phyloP scores from a whole-genome alignment of 176 grass and related monocot species.

The Paspalum notatum region DNA sequence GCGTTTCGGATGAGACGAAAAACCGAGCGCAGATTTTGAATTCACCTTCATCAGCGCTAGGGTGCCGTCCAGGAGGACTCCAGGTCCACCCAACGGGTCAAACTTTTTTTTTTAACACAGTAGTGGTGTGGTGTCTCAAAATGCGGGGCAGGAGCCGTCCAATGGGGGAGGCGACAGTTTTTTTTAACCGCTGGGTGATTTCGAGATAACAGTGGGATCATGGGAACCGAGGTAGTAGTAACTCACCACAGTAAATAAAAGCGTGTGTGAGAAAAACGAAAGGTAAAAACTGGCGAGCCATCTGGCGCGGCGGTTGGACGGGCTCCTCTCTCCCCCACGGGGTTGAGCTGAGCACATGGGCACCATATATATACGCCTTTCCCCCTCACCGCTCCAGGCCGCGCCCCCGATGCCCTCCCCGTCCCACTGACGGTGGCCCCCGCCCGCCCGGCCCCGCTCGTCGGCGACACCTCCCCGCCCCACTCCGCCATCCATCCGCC shows the following conservation, averaged over 20 bases:
- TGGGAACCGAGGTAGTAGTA: constrained; percentile 34
- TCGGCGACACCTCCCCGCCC: not conserved
- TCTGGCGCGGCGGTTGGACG: constrained; percentile 17
- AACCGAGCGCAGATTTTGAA: not conserved
- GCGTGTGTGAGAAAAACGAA: not conserved
- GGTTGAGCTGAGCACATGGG: constrained; percentile 31
- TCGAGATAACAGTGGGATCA: constrained; percentile 48
- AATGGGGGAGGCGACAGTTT: not conserved
- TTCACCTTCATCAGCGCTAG: too few species aligned
- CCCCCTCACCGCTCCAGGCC: constrained; percentile 29
- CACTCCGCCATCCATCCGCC: not conserved
- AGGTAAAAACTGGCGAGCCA: constrained; percentile 35
- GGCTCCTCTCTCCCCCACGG: not conserved
- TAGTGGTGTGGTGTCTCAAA: not conserved
- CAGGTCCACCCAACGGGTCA: not conserved
- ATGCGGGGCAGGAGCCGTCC: not conserved
- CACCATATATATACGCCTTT: constrained; percentile 50
- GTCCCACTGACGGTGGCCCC: constrained; percentile 62
- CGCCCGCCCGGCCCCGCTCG: constrained; percentile 22
- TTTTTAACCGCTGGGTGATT: not conserved
- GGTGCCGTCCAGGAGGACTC: constrained; percentile 10
- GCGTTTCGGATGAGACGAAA: not conserved
- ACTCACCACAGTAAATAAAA: constrained; percentile 48
- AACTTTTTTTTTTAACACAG: not conserved
- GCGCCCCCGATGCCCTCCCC: constrained; percentile 37